Evolutionary conservation across 2,329 filamentous ascomycete species (phyloP).

Genomic region (Curvularia sp.): DNA sequence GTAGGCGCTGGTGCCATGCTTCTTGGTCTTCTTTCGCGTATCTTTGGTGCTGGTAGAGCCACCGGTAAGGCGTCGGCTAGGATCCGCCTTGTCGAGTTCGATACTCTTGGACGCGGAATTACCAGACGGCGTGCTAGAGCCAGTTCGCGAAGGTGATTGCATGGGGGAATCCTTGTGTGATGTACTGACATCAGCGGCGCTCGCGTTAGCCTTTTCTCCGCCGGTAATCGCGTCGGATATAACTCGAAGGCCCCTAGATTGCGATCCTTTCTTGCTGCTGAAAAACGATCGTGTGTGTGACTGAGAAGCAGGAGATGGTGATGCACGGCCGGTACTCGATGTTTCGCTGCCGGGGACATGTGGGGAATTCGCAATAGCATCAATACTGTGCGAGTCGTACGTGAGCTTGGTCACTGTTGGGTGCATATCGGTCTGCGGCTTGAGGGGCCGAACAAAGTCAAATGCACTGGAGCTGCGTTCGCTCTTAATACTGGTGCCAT

Average conservation of each 20-base stretch:
- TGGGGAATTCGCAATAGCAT: constrained; percentile 53
- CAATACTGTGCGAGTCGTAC: constrained; percentile 57
- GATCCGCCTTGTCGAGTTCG: constrained; percentile 76
- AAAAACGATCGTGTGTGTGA: constrained; percentile 48
- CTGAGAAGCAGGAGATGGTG: constrained; percentile 50
- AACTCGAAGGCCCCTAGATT: constrained; percentile 76
- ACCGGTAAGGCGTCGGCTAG: constrained; percentile 47
- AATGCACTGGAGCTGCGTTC: constrained; percentile 58
- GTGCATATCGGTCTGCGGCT: constrained; percentile 52
- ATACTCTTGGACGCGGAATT: constrained; percentile 70
- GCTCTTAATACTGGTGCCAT: constrained; percentile 56
- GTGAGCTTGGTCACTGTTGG: constrained; percentile 66
- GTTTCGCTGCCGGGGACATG: constrained; percentile 55
- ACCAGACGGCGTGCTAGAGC: constrained; percentile 70
- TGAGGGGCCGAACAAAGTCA: constrained; percentile 50
- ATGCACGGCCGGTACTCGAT: constrained; percentile 56
- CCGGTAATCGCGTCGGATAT: constrained; percentile 76
- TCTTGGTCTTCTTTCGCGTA: constrained; percentile 65
- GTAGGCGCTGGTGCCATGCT: constrained; percentile 96
- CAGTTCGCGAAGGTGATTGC: constrained; percentile 75
- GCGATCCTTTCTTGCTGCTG: constrained; percentile 42
- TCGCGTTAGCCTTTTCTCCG: constrained; percentile 59
- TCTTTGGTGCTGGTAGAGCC: constrained; percentile 54
- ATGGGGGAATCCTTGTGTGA: constrained; percentile 60
- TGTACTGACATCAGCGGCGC: constrained; percentile 51